Base-by-base conservation (phyloP, 345 rosid species). In the Cardiospermum halicacabum region DNA sequence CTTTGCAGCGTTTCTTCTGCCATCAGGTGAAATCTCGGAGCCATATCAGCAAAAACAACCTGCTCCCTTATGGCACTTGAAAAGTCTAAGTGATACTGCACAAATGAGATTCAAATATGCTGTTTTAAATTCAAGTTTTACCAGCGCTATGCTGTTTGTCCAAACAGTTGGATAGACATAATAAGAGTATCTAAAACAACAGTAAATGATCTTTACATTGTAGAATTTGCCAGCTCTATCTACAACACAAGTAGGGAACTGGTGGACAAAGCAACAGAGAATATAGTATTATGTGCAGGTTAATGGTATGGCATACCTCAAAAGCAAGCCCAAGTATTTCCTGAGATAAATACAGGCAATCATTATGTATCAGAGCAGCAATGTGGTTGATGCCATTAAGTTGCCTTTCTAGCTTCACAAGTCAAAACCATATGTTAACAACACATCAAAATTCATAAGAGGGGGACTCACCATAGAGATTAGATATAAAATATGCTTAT, bases 241-340 rank as follows among this genome's bases (percentile, higher is more conserved):
- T 16, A 16, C n/a, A n/a, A n/a, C n/a, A n/a, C 45, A 37, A 64
- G n/a, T 26, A 16, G 47, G 12, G 11, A 55, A 8, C 28, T 19
- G n/a, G 53, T 42, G 30, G 53, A 4, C 11, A 21, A 31, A 40
- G 60, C 32, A 53, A 50, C 1, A 3, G 9, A 36, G 21, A 51
- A 5, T 4, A 8, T 16, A 47, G 51, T 47, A 24, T 25, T 7
- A 51, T 36, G 36, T 21, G n/a, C n/a, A 51, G 54, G 36, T 51
- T 3, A 11, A 32, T 18, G 28, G 24, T 11, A 31, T 39, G 49
- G 59, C 81, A 67, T 85, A 94, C 97, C 99, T 88, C 84, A 78
- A 94, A 91, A 64, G 97, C 88, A 66, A 91, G 83, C 71, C 95
- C 97, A 55, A 85, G 91, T 69, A 91, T 84, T 79, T 89, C 99